phyloP scores from a whole-genome alignment of 2,329 filamentous ascomycete species.

The Trichoderma citrinoviride region DNA sequence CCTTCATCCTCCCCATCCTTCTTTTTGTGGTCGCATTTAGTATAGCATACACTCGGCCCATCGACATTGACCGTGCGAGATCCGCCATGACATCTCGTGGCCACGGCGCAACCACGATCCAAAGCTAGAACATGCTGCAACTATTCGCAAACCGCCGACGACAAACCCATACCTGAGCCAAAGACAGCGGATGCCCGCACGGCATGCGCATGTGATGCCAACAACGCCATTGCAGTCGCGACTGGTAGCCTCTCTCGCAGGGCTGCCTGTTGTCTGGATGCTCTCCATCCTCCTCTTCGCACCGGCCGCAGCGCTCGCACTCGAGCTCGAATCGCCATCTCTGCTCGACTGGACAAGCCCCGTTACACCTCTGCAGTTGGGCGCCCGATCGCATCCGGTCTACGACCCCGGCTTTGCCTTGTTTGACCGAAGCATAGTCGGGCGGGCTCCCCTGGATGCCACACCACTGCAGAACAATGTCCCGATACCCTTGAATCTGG shows the following conservation, averaged over 20 bases:
- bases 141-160: slow-evolving; percentile 3
- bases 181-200: not conserved
- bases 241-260: slow-evolving; percentile 63
- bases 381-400: slow-evolving; percentile 16
- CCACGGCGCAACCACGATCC: slow-evolving; percentile 5
- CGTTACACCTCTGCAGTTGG: not conserved
- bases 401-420: slow-evolving; percentile 62
- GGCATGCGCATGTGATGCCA: slow-evolving; percentile 46
- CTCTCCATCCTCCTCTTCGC: slow-evolving; percentile 61
- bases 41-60: not conserved
- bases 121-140: slow-evolving; percentile 18
- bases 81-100: slow-evolving; percentile 23
- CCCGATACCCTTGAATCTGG: slow-evolving; percentile 56
- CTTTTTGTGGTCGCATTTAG: no score
- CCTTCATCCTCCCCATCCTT: not conserved
- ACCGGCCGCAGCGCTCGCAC: slow-evolving; percentile 60
- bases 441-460: slow-evolving; percentile 54
- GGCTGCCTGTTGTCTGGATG: slow-evolving; percentile 57
- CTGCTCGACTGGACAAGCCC: slow-evolving; percentile 25
- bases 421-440: slow-evolving; percentile 62
- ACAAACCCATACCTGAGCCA: not conserved
- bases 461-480: slow-evolving; percentile 62
- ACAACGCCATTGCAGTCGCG: slow-evolving; percentile 70
- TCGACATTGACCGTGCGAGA: not conserved
- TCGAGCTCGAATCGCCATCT: slow-evolving; percentile 50